These are phyloP conservation scores for Lactarius deliciosus DNA, from an alignment of 768 basidiomycete species.

Conservation along the genomic window DNA sequence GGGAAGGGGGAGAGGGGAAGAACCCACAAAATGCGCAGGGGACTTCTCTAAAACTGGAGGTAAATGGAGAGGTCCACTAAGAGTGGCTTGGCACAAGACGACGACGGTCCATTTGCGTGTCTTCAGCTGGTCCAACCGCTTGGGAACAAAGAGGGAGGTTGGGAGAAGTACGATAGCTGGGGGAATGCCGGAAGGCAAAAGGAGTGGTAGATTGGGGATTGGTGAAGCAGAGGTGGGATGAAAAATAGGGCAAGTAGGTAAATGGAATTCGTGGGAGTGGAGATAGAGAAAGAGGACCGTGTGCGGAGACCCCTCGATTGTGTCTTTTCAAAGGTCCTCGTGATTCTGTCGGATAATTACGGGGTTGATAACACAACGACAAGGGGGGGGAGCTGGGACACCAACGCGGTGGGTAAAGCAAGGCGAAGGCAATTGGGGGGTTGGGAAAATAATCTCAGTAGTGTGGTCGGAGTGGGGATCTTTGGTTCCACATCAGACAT, in stretches of 20 bases:
- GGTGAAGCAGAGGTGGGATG: background rate
- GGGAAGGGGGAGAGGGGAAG: background rate
- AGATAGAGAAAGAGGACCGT: background rate
- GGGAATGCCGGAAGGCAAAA: background rate
- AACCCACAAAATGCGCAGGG: background rate
- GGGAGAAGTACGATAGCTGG: background rate
- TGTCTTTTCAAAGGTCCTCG: background rate
- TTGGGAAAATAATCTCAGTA: background rate
- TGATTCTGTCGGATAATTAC: background rate
- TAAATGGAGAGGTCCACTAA: background rate
- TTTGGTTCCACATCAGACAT: background rate
- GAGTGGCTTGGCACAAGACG: background rate
- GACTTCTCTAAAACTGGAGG: background rate
- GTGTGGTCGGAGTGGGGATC: background rate
- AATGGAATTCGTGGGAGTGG: background rate
- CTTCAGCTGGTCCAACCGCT: background rate
- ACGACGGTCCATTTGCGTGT: background rate
- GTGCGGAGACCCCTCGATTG: background rate
- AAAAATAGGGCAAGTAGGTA: background rate
- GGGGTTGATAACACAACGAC: background rate
- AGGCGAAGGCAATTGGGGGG: background rate
- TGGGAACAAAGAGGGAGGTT: background rate
- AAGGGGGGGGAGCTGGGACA: background rate
- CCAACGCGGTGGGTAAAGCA: background rate
- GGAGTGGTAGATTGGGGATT: background rate